These are phyloP conservation scores for Remersonia thermophila DNA, from an alignment of 2,329 filamentous ascomycete species.

Conservation along the genomic window DNA sequence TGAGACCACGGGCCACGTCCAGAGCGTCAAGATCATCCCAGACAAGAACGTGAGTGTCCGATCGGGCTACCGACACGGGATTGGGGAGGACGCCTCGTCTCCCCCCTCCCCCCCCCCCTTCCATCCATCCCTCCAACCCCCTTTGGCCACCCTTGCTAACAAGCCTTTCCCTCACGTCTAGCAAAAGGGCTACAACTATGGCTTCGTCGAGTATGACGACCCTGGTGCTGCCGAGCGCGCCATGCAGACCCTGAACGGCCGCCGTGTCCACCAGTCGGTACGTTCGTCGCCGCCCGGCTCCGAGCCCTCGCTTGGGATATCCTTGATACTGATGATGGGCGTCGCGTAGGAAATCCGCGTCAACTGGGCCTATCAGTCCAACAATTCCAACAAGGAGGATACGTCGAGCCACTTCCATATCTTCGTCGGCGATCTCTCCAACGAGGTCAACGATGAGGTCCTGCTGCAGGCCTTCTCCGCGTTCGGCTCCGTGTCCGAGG, in stretches of 20 bases:
- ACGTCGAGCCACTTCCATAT: slow-evolving; percentile 98
- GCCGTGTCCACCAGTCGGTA: slow-evolving; percentile 90
- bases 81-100: neutral
- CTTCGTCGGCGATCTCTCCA: slow-evolving; percentile 93
- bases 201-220: slow-evolving; percentile 97
- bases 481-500: slow-evolving; percentile 91
- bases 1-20: slow-evolving; percentile 94
- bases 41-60: slow-evolving; percentile 87
- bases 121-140: neutral
- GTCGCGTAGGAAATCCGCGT: slow-evolving; percentile 71
- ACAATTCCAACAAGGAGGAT: slow-evolving; percentile 87
- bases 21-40: slow-evolving; percentile 98
- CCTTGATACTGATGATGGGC: neutral
- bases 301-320: neutral
- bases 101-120: neutral
- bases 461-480: slow-evolving; percentile 88
- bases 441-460: slow-evolving; percentile 96
- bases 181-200: slow-evolving; percentile 97
- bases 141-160: slow-evolving; percentile 4
- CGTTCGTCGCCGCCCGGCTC: slow-evolving; percentile 21
- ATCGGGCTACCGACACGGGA: too few relatives aligned
- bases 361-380: slow-evolving; percentile 99
- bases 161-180: slow-evolving; percentile 25
- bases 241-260: slow-evolving; percentile 92
- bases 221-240: slow-evolving; percentile 91